These are phyloP conservation scores for Ophiocordyceps camponoti-rufipedis DNA, from an alignment of 2,329 filamentous ascomycete species.

Conservation along the genomic window DNA sequence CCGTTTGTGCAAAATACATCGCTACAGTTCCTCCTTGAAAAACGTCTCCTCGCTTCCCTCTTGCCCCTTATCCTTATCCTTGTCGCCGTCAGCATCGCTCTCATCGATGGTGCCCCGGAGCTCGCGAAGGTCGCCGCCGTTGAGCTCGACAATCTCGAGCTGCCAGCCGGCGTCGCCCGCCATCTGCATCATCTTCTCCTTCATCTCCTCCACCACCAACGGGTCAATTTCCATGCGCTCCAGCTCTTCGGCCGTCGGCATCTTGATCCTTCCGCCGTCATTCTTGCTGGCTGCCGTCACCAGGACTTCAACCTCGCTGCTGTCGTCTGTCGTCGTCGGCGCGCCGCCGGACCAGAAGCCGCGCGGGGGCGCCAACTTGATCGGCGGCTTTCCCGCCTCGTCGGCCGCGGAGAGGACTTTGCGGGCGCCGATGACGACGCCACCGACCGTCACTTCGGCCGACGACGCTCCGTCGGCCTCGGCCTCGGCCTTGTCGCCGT, in stretches of 20 bases:
- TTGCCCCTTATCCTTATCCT: slow-evolving; percentile 3
- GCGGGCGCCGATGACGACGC: slow-evolving; percentile 32
- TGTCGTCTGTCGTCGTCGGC: slow-evolving; percentile 7
- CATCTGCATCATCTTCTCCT: slow-evolving; percentile 46
- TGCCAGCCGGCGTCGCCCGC: slow-evolving; percentile 62
- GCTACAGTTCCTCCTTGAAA: slow-evolving; percentile 33
- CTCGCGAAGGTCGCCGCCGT: slow-evolving; percentile 34
- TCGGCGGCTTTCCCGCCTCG: slow-evolving; percentile 26
- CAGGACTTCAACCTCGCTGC: slow-evolving; percentile 23
- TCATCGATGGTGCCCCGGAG: slow-evolving; percentile 54
- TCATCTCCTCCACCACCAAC: slow-evolving; percentile 50
- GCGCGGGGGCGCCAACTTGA: slow-evolving; percentile 25
- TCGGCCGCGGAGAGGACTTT: slow-evolving; percentile 26
- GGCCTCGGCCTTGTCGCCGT: too few relatives aligned
- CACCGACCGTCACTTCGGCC: slow-evolving; percentile 26
- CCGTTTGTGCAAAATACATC: too few relatives aligned
- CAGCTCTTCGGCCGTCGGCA: slow-evolving; percentile 47
- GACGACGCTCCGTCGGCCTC: too few relatives aligned
- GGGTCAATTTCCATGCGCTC: slow-evolving; percentile 48
- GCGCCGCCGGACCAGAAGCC: slow-evolving; percentile 15
- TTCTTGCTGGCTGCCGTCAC: slow-evolving; percentile 27
- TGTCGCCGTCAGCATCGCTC: slow-evolving; percentile 11
- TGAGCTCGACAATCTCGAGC: slow-evolving; percentile 57
- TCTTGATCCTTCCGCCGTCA: slow-evolving; percentile 42
- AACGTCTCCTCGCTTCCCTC: slow-evolving; percentile 28